Evolutionary conservation across 2,329 filamentous ascomycete genomes (phyloP).

Genomic region (Pseudogymnoascus sp.): DNA sequence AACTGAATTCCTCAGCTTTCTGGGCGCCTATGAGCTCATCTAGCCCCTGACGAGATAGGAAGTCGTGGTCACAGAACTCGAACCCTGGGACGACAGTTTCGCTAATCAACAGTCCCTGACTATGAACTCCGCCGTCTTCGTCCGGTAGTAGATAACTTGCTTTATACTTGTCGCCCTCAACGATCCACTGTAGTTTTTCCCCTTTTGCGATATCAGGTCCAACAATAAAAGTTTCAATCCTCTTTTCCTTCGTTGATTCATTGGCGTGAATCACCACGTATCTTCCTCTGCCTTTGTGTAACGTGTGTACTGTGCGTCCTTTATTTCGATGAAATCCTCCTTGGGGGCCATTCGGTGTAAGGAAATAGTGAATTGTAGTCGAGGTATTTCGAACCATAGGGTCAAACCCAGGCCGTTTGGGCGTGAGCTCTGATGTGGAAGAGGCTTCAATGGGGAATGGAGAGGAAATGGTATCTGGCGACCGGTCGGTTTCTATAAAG

Average conservation of each 20-base stretch:
- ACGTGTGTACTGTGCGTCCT: constrained; percentile 54
- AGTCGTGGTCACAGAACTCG: constrained; percentile 59
- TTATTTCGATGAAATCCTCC: constrained; percentile 57
- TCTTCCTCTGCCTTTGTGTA: constrained; percentile 52
- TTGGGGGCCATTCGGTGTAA: constrained; percentile 46
- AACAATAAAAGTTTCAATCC: constrained; percentile 57
- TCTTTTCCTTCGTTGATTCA: constrained; percentile 33
- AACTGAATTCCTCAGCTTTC: constrained; percentile 39
- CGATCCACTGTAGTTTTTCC: constrained; percentile 59
- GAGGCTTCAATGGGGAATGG: constrained; percentile 40
- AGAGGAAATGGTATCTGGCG: constrained; percentile 43
- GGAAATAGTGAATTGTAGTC: constrained; percentile 56
- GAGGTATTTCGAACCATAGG: constrained; percentile 42
- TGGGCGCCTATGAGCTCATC: constrained; percentile 43
- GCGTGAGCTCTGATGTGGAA: constrained; percentile 27
- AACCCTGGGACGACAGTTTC: constrained; percentile 63
- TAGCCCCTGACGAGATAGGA: constrained; percentile 45
- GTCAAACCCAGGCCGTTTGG: constrained; percentile 31
- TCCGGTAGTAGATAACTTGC: constrained; percentile 50
- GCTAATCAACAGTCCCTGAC: constrained; percentile 51
- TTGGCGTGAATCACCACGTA: constrained; percentile 58
- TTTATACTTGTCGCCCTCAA: constrained; percentile 61
- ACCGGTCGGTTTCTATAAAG: constrained; percentile 53
- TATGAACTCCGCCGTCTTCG: constrained; percentile 28
- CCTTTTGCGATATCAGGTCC: constrained; percentile 48